These are phyloP conservation scores for Metschnikowia koreensis DNA, from an alignment of 805 yeast genomes.

Conservation along the genomic window DNA sequence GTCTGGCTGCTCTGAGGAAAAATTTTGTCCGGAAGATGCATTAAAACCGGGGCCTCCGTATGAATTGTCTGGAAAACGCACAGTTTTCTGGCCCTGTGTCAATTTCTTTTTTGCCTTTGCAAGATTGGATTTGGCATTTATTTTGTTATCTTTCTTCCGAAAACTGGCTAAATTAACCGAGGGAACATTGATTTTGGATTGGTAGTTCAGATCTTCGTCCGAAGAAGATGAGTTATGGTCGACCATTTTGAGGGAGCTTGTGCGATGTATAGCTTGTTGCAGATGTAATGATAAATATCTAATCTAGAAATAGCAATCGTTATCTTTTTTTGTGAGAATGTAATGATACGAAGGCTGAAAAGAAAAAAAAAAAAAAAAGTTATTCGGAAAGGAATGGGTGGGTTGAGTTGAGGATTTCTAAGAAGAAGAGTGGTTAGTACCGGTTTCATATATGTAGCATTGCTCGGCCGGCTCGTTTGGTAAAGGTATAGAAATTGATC, in stretches of 20 bases:
- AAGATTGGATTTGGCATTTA: slow-evolving; percentile 16
- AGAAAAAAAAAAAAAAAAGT: background rate
- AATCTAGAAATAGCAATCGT: no score
- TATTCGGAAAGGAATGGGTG: background rate
- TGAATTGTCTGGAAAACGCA: slow-evolving; percentile 30
- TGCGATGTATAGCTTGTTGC: background rate
- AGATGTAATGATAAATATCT: no score
- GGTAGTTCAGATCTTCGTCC: slow-evolving; percentile 29
- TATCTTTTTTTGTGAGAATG: background rate
- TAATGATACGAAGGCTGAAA: background rate
- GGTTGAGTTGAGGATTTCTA: no score
- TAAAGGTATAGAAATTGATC: background rate
- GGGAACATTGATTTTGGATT: slow-evolving; percentile 32
- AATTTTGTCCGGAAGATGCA: slow-evolving; percentile 22
- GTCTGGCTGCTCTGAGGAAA: slow-evolving; percentile 9
- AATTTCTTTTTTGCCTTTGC: slow-evolving; percentile 23
- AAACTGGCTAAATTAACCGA: slow-evolving; percentile 29
- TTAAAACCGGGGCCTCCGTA: slow-evolving; percentile 29
- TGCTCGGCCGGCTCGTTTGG: background rate
- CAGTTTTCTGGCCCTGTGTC: slow-evolving; percentile 21
- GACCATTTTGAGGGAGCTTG: background rate
- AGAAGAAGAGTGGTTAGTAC: no score
- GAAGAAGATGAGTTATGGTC: slow-evolving; percentile 21
- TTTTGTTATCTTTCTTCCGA: slow-evolving; percentile 16
- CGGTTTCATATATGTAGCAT: background rate